Conservation (phyloP, 257 asterid species). For the Capsicum rhomboideum region DNA sequence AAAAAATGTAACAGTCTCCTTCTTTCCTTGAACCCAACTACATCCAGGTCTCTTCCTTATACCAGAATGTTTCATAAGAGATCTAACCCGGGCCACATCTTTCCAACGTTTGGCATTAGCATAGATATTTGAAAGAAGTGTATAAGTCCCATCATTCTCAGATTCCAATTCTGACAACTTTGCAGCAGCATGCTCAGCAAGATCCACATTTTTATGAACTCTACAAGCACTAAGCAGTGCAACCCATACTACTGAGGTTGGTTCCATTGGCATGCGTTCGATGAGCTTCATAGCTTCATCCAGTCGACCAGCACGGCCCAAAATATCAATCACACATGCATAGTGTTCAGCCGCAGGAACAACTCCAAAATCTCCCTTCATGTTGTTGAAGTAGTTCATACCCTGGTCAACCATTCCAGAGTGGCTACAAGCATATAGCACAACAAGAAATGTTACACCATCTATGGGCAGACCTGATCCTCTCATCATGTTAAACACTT, state of each 20-base stretch:
- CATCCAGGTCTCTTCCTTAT: conserved; percentile 86
- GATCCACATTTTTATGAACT: conserved; percentile 79
- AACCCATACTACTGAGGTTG: conserved; percentile 65
- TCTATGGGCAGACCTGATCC: conserved; percentile 42
- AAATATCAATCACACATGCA: conserved; percentile 79
- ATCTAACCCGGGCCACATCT: conserved; percentile 69
- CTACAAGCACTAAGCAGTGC: conserved; percentile 80
- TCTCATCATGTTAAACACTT: conserved; percentile 50
- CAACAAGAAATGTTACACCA: conserved; percentile 73
- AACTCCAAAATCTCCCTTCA: conserved; percentile 51
- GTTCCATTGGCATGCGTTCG: conserved; percentile 59
- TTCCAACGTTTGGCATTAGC: conserved; percentile 84
- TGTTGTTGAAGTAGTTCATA: conserved; percentile 52
- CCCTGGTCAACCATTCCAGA: conserved; percentile 79
- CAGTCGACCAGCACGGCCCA: conserved; percentile 87
- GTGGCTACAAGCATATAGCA: conserved; percentile 90
- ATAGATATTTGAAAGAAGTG: conserved; percentile 77
- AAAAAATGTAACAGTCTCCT: conserved; percentile 53
- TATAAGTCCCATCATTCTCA: conserved; percentile 81
- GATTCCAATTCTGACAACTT: conserved; percentile 50
- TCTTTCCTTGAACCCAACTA: conserved; percentile 93
- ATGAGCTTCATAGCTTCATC: conserved; percentile 60
- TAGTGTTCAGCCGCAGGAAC: conserved; percentile 71
- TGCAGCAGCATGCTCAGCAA: conserved; percentile 60
- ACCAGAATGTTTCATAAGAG: conserved; percentile 66